Conservation (phyloP, 306 rosid genomes). For the Hippophae gyantsensis region DNA sequence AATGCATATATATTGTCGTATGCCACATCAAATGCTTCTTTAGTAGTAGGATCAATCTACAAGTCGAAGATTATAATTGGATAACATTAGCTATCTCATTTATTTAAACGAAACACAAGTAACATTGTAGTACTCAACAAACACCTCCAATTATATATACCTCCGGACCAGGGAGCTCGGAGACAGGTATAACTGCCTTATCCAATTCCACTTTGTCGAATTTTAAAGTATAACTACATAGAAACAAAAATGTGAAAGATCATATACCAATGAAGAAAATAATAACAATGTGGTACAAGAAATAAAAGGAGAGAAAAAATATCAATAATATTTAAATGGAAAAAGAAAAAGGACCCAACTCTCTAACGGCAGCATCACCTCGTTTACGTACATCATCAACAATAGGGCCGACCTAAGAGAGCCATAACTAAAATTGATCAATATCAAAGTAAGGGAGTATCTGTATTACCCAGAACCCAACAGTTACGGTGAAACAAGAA, state of each 20-base stretch:
- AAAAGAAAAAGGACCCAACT: slow-evolving; percentile 25
- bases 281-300: not conserved
- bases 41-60: slow-evolving; percentile 64
- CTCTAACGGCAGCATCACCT: slow-evolving; percentile 82
- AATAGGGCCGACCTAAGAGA: slow-evolving; percentile 76
- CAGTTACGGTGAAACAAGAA: too few species aligned
- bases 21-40: slow-evolving; percentile 87
- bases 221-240: slow-evolving; percentile 55
- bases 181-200: slow-evolving; percentile 50
- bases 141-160: slow-evolving; percentile 28
- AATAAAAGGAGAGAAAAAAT: not conserved
- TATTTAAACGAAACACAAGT: not conserved
- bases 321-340: not conserved
- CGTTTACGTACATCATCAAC: slow-evolving; percentile 70
- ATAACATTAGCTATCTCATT: slow-evolving; percentile 2
- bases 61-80: slow-evolving; percentile 9
- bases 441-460: too few species aligned
- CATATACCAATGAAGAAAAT: not conserved
- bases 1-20: slow-evolving; percentile 86
- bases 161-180: slow-evolving; percentile 83
- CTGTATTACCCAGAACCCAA: too few species aligned
- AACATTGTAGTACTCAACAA: not conserved
- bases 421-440: not conserved
- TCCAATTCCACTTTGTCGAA: slow-evolving; percentile 74
- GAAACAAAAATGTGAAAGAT: slow-evolving; percentile 6